Evolutionary conservation across 2,329 filamentous ascomycete genomes (phyloP).

Genomic region (Botrytis fragariae): DNA sequence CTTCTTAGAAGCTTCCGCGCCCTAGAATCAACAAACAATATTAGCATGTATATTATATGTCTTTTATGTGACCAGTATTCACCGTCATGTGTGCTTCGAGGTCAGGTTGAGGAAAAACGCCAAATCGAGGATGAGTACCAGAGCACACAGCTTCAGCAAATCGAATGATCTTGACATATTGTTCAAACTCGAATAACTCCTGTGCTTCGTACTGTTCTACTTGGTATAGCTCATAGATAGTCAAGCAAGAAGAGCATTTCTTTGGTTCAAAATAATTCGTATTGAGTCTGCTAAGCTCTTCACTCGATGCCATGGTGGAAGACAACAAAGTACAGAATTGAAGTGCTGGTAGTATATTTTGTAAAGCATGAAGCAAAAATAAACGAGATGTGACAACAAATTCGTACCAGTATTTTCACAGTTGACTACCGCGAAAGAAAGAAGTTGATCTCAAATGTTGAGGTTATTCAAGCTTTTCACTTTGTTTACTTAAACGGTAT

Average conservation of each 20-base stretch:
- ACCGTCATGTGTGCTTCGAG: neutral
- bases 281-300: no score
- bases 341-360: neutral
- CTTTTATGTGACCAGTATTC: neutral
- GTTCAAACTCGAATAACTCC: neutral
- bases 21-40: neutral
- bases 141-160: slow-evolving; percentile 12
- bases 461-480: neutral
- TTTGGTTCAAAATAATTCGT: neutral
- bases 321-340: neutral
- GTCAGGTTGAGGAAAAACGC: neutral
- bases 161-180: slow-evolving; percentile 13
- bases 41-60: neutral
- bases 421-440: neutral
- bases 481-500: neutral
- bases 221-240: neutral
- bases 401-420: neutral
- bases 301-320: slow-evolving; percentile 5
- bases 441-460: no score
- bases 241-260: neutral
- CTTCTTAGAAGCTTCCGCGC: neutral
- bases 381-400: neutral
- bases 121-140: slow-evolving; percentile 12
- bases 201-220: neutral
- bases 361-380: neutral